Evolutionary conservation across 306 rosid species (phyloP).

Genomic region (Acmispon strigosus): DNA sequence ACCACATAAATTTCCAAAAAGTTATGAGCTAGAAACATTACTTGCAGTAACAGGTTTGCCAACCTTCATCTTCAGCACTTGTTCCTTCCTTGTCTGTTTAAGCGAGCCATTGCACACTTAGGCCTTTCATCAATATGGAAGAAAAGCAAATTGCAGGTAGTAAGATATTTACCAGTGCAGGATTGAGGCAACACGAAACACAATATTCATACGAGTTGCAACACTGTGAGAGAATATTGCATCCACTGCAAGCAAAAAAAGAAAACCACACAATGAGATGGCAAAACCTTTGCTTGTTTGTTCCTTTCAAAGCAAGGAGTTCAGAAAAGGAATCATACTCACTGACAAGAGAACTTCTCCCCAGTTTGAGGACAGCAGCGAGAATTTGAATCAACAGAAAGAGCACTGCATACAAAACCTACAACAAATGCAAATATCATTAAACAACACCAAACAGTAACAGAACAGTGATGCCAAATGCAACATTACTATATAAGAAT

Average conservation of each 20-base stretch:
- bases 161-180: conserved; percentile 51
- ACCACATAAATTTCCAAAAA: background rate
- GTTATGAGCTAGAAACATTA: conserved; percentile 27
- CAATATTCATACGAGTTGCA: conserved; percentile 89
- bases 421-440: background rate
- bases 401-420: conserved; percentile 72
- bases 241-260: conserved; percentile 52
- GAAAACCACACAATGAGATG: background rate
- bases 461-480: background rate
- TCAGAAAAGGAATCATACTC: conserved; percentile 41
- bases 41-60: conserved; percentile 80
- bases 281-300: background rate
- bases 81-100: conserved; percentile 56
- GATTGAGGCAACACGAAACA: conserved; percentile 92
- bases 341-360: conserved; percentile 89
- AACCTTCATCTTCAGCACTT: conserved; percentile 51
- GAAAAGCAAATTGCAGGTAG: background rate
- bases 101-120: background rate
- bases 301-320: background rate
- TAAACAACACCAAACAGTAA: background rate
- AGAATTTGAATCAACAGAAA: conserved; percentile 51
- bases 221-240: conserved; percentile 74
- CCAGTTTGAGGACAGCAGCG: conserved; percentile 70
- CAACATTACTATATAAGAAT: background rate
- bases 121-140: background rate